A percentile compares a stretch with the other conserved stretches of the same genome.
Conservation (phyloP, 345 rosid genomes). For the Eucalyptus dawsonii region DNA sequence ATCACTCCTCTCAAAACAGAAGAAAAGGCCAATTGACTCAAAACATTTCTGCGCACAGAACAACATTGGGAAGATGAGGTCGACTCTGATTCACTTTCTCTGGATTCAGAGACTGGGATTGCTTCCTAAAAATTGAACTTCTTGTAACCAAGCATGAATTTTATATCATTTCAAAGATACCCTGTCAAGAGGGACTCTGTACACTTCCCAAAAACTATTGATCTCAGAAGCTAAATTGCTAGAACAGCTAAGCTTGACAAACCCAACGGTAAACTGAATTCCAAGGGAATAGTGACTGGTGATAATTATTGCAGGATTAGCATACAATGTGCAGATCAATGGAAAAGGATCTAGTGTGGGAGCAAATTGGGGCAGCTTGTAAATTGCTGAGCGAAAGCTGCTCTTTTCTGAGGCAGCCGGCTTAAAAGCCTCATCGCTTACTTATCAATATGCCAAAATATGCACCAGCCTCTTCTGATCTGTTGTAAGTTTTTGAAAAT, state of each 20-base stretch:
- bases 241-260: neutral
- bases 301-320: neutral
- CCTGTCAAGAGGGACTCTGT: neutral
- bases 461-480: accelerated
- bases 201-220: neutral
- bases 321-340: neutral
- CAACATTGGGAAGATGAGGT: accelerated
- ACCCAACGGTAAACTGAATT: accelerated
- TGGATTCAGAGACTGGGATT: neutral
- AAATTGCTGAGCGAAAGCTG: no score
- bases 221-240: neutral
- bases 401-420: accelerated
- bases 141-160: neutral
- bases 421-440: no score
- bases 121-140: neutral
- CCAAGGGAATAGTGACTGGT: neutral
- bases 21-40: no score
- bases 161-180: no score
- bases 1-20: no score
- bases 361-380: no score
- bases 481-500: no score
- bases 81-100: no score
- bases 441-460: no score
- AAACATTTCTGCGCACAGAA: accelerated
- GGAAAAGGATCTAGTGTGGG: no score